Evolutionary conservation across 1,139 yeast genomes (phyloP), one percentile per base, ranked within the genome.

Genomic region (Magnusiomyces tetraspermus): DNA sequence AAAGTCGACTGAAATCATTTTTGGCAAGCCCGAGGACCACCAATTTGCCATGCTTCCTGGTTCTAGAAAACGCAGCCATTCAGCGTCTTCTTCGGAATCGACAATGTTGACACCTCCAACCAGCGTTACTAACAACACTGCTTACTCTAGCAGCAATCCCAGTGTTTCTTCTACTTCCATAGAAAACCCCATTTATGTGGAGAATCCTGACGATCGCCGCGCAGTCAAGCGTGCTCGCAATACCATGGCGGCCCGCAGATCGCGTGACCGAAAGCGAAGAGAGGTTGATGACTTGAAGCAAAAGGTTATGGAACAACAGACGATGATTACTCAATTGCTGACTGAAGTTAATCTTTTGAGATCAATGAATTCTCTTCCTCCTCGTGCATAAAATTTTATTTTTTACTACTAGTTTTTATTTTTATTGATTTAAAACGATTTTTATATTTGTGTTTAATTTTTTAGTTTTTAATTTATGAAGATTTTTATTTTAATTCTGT

Each of bases 171-270:
- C 30, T 11, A 26, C 24, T 17, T 28, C 49, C 23, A 40, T 19
- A 30, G 24, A 85, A 65, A 75, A 78, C 55, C 94, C 94, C 17
- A 75, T 83, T 53, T 72, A 73, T 53, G 72, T 80, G 51, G 75
- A 76, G 50, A 73, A 75, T 48, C 71, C 77, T 30, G 69, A 67
- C 51, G 96, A 89, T 69, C 80, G 85, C 19, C 78, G 77, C 55
- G 79, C 88, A 51, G 66, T 85, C 63, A 87, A 90, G 69, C 82
- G 98, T 64, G 97, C 97, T 43, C 82, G 90, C 69, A 90, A 90
- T 76, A 90, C 97, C 24, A 96, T 89, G 68, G 97, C 97, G 57
- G 97, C 97, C 17, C 82, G 97, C 70, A 79, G 97, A 67, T 88
- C 97, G 46, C 78, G 97, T 62, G 96, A 96, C 43, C 82, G 96